These are phyloP conservation scores for Trichoderma sp. DNA, from an alignment of 2,329 filamentous ascomycete genomes.

Conservation along the genomic window DNA sequence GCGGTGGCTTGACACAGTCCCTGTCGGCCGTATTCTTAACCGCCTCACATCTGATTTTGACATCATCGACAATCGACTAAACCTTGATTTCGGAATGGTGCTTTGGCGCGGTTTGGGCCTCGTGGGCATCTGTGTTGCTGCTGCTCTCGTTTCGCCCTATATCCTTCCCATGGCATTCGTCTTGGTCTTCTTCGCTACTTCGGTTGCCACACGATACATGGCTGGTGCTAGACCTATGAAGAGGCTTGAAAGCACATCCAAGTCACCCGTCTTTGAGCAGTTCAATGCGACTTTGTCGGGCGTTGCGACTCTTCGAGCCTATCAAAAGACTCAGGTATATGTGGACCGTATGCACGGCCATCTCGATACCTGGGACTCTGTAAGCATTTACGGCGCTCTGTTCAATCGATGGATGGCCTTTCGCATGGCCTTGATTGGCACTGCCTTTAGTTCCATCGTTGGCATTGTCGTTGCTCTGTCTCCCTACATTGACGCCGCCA, in stretches of 20 bases:
- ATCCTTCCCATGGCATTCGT: slow-evolving; percentile 63
- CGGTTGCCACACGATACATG: slow-evolving; percentile 64
- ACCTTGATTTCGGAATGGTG: slow-evolving; percentile 62
- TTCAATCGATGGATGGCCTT: slow-evolving; percentile 78
- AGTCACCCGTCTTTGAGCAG: slow-evolving; percentile 78
- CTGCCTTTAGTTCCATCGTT: slow-evolving; percentile 66
- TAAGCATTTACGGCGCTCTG: slow-evolving; percentile 68
- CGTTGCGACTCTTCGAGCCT: slow-evolving; percentile 74
- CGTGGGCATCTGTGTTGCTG: slow-evolving; percentile 66
- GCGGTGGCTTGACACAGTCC: slow-evolving; percentile 80
- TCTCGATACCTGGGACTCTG: slow-evolving; percentile 67
- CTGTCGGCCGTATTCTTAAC: slow-evolving; percentile 74
- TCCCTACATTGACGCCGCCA: slow-evolving; percentile 63
- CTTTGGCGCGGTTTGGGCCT: slow-evolving; percentile 62
- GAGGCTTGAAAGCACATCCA: slow-evolving; percentile 73
- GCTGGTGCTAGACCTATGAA: slow-evolving; percentile 74
- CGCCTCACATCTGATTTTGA: slow-evolving; percentile 78
- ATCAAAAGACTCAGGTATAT: slow-evolving; percentile 67
- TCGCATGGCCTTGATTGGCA: slow-evolving; percentile 69
- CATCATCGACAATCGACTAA: slow-evolving; percentile 67
- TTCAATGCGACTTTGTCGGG: slow-evolving; percentile 73
- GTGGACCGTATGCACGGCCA: slow-evolving; percentile 67
- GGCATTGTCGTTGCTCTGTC: slow-evolving; percentile 64
- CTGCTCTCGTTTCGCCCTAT: slow-evolving; percentile 65
- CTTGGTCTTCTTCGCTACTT: slow-evolving; percentile 59